A percentile compares a stretch with the other conserved stretches of the same genome.
Evolutionary conservation across 2,329 filamentous ascomycete genomes (phyloP).

Genomic region (Cordyceps cicadae): DNA sequence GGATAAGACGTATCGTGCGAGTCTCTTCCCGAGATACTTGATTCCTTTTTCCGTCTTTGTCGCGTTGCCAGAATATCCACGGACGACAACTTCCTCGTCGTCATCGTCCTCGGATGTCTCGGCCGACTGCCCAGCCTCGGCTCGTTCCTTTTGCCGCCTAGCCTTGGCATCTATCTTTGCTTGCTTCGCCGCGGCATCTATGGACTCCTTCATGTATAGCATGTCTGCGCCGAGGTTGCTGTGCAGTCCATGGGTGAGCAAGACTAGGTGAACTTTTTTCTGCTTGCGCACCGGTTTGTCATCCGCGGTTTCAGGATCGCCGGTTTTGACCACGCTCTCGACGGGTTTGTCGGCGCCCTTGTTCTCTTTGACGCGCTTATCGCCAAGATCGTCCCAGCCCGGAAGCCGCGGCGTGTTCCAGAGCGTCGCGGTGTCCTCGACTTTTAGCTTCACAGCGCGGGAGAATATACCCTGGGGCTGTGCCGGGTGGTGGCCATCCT

Average conservation of each 20-base stretch:
- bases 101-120: constrained; percentile 40
- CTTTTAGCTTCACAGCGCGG: constrained; percentile 64
- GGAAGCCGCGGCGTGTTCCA: constrained; percentile 91
- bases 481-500: constrained; percentile 50
- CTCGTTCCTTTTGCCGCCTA: constrained; percentile 45
- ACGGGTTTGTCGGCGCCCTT: constrained; percentile 24
- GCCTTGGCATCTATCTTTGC: constrained; percentile 61
- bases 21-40: constrained; percentile 89
- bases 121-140: constrained; percentile 16
- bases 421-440: constrained; percentile 80
- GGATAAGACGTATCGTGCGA: constrained; percentile 82
- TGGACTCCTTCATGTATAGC: constrained; percentile 95
- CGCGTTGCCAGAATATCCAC: constrained; percentile 83
- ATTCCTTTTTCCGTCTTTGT: constrained; percentile 90
- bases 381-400: constrained; percentile 43
- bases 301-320: constrained; percentile 21
- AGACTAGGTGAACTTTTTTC: constrained; percentile 81
- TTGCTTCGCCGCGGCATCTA: constrained; percentile 72
- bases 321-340: constrained; percentile 27
- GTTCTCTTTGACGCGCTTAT: constrained; percentile 20
- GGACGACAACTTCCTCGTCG: constrained; percentile 78
- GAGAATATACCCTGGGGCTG: constrained; percentile 76
- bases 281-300: constrained; percentile 39
- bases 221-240: constrained; percentile 95
- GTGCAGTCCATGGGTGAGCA: constrained; percentile 89